Base-by-base conservation (phyloP, 2,329 filamentous ascomycete species). In the Aspergillus intermedius region DNA sequence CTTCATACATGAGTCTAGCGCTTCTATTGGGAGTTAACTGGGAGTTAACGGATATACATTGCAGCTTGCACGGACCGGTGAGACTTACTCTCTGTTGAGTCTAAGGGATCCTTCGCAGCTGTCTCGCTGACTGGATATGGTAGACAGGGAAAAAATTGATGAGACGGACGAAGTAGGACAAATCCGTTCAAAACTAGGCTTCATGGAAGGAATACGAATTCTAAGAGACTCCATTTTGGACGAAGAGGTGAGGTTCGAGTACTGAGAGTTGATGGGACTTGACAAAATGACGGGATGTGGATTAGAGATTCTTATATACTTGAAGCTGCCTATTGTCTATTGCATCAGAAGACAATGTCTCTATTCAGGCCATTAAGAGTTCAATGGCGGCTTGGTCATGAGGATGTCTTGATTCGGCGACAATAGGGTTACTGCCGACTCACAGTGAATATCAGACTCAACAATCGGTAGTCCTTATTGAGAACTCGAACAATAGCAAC, bases 81-180 rank as follows among this genome's bases (percentile, higher is more conserved):
- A 37, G 9, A 44, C 61, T 54, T 57, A 65, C 64, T 58, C 58
- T 7, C 58, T 55, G 45, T 57, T 51, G 5, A 60, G 55, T 49
- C 64, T 56, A 46, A 65, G 56, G 41, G 63, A 61, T 12, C 65
- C 58, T 42, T 63, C 58, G 3, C 15, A 40, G 17, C 37, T 40
- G 8, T 40, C 37, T 40, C 37, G 21, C 5, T 40, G 10, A 21
- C 37, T 40, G 19, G 37, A 40, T 17, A 17, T 12, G 37, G 34
- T 35, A 4, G 34, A 35, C n/a, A 35, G 5, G 34, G 34, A 35
- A 17, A 35, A 35, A 48, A 55, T 55, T 8, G 54, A 54, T 13
- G 53, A 37, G 19, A 45, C 28, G 6, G 23, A 30, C 3, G 22
- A 15, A 28, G 43, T n/a, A 15, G 21, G 17, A 30, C 46, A 17